phyloP scores from a whole-genome alignment of 495 filamentous ascomycete species.

The Neurospora terricola region DNA sequence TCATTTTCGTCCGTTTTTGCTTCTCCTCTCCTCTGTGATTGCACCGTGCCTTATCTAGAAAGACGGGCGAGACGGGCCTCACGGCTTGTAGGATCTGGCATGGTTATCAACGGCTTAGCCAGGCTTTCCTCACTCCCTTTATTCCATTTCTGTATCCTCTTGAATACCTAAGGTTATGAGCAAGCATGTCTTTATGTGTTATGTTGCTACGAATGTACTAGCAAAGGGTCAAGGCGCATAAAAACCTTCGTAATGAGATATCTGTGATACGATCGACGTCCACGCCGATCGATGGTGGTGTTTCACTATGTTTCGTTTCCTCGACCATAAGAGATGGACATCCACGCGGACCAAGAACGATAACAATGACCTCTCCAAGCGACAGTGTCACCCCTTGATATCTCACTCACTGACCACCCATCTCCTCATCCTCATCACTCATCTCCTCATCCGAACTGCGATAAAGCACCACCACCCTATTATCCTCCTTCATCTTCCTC shows the following conservation, averaged over 20 bases:
- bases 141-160: neutral
- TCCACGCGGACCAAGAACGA: neutral
- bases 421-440: neutral
- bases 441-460: slow-evolving; percentile 3
- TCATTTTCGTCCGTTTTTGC: neutral
- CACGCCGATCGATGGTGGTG: neutral
- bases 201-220: neutral
- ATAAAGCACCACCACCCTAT: slow-evolving; percentile 23
- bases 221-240: neutral
- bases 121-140: neutral
- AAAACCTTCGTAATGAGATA: neutral
- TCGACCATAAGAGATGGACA: neutral
- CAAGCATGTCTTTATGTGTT: neutral
- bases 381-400: neutral
- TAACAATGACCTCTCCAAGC: neutral
- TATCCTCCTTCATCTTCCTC: slow-evolving; percentile 28
- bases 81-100: slow-evolving; percentile 24
- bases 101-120: neutral
- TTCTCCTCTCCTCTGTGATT: slow-evolving; percentile 35
- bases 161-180: neutral
- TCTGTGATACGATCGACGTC: neutral
- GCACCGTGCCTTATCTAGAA: slow-evolving; percentile 11
- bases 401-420: neutral
- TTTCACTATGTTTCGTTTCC: neutral
- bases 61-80: slow-evolving; percentile 33